Conservation (phyloP, 495 filamentous ascomycete species). For the Penicillium paxilli region DNA sequence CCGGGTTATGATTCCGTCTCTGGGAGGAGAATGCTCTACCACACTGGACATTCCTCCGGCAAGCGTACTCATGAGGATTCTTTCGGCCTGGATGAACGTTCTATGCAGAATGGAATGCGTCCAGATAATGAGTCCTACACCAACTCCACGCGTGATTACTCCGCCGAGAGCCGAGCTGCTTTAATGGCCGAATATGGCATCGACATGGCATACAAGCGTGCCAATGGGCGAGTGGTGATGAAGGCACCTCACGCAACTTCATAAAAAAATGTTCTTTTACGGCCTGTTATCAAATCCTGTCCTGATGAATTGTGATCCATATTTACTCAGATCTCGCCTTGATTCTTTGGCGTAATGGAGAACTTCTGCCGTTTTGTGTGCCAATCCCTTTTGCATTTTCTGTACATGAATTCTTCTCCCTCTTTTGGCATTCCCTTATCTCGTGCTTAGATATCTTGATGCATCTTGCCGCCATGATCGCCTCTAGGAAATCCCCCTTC, state of each 20-base stretch:
- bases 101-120: conserved; percentile 54
- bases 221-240: conserved; percentile 40
- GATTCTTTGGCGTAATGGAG: neutral
- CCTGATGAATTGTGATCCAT: neutral
- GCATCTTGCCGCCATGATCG: conserved; percentile 4
- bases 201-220: conserved; percentile 53
- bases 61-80: conserved; percentile 46
- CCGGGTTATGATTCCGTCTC: conserved; percentile 26
- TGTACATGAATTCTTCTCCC: conserved; percentile 24
- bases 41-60: conserved; percentile 26
- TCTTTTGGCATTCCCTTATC: conserved; percentile 5
- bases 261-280: conserved; percentile 10
- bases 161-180: conserved; percentile 28
- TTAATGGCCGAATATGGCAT: conserved; percentile 36
- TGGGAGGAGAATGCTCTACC: conserved; percentile 33
- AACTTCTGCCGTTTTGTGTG: neutral
- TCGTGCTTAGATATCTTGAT: conserved; percentile 15
- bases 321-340: neutral
- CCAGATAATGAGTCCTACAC: conserved; percentile 39
- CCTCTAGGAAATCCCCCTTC: conserved; percentile 4
- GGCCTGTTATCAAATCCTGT: neutral
- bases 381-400: conserved; percentile 8
- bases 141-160: conserved; percentile 25
- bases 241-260: conserved; percentile 26
- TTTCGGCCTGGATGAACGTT: conserved; percentile 41